Evolutionary conservation across 169 alveolate species (phyloP), one percentile per base, ranked within the genome.

Genomic region (Cryptosporidium parvum): DNA sequence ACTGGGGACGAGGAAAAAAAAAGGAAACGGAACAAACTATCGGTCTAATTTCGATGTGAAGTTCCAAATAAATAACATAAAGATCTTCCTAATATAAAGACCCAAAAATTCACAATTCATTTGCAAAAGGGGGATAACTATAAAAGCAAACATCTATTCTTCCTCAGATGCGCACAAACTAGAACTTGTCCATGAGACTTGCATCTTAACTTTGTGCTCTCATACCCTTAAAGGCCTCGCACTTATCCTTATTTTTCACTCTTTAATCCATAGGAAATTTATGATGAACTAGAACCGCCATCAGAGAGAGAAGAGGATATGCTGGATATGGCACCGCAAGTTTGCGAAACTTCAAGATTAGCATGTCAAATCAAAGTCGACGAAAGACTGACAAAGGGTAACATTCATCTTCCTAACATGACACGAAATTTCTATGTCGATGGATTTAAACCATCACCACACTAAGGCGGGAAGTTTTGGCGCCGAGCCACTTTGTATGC

Each of bases 301-400:
- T 70, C 92, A 12, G 98, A 95, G 56, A 96, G 95, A 48, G 99
- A 98, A 70, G 97, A 97, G 69, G 99, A 98, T 86, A 93, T 97
- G 95, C 91, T 98, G 26, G 99, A 98, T 92, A 85, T 97, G 86
- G 99, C 99, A 5, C 98, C 98, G 67, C 98, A 98, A 75, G 96
- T 97, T 45, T 96, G 99, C 8, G 95, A 94, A 52, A 98, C 99
- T n/a, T 95, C 99, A 4, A 95, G 99, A 85, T 84, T 98, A 62
- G 99, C 99, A 21, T 98, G 99, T 75, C 97, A 98, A 85, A 94
- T 97, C 9, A 93, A 92, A 39, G 94, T 97, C 23, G 92, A 91
- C 33, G 86, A 93, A 73, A 94, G 85, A 21, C 92, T 97, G 75
- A 96, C 96, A 35, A 97, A 97, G 35, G 94, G 95, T 70, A 92